phyloP scores from a whole-genome alignment of 495 filamentous ascomycete genomes.

The Penicillium flavigenum region DNA sequence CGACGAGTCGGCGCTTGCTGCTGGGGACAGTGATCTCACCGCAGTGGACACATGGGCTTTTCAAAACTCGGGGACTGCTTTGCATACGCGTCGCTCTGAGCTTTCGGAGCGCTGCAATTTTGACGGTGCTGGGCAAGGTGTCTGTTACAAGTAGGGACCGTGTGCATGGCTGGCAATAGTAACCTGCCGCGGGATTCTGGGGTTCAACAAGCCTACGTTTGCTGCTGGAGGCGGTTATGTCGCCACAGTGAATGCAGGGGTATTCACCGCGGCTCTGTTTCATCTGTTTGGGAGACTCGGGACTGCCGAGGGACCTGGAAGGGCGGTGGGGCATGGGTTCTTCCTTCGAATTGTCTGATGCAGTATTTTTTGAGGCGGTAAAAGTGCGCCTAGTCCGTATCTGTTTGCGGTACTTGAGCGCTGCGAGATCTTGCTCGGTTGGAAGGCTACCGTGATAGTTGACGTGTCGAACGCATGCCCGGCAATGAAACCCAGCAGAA shows the following conservation, averaged over 20 bases:
- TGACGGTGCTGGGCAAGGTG: neutral
- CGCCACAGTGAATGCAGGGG: slow-evolving; percentile 9
- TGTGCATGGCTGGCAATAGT: slow-evolving; percentile 11
- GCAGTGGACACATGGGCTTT: slow-evolving; percentile 8
- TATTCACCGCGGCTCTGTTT: slow-evolving; percentile 6
- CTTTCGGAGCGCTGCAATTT: neutral
- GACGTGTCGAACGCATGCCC: slow-evolving; percentile 4
- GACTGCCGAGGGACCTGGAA: neutral
- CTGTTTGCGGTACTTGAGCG: neutral
- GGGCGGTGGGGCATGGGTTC: neutral
- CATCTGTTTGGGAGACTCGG: neutral
- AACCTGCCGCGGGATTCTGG: slow-evolving; percentile 4
- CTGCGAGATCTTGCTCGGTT: slow-evolving; percentile 3
- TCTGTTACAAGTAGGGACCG: slow-evolving; percentile 3
- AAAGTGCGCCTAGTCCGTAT: neutral
- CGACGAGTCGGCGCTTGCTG: slow-evolving; percentile 10
- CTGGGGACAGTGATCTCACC: slow-evolving; percentile 5
- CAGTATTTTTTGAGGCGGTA: neutral
- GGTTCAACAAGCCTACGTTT: slow-evolving; percentile 5
- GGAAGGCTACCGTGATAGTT: neutral
- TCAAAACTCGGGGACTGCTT: neutral
- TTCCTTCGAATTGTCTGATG: neutral
- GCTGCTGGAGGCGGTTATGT: slow-evolving; percentile 1
- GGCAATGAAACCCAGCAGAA: slow-evolving; percentile 7
- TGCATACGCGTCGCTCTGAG: neutral